Base-by-base conservation (phyloP, 192 early-diverging fungal genomes). In the Coemansia erecta region DNA sequence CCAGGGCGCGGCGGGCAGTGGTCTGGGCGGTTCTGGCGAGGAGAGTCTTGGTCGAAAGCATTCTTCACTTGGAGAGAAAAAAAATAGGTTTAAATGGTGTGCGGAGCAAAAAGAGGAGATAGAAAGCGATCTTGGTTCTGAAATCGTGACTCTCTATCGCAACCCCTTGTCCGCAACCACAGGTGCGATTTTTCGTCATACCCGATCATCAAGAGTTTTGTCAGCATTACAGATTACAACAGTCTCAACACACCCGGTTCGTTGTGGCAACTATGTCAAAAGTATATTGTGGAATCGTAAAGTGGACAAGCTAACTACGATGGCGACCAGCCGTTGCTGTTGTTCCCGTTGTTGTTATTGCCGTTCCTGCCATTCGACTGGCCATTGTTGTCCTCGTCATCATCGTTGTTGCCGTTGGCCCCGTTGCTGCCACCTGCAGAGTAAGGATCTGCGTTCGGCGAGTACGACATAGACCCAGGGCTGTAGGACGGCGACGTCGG, bases 401-500 rank as follows among this genome's bases (percentile, higher is more conserved):
- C 49, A 21, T 18, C 45, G 15, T 61, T 55, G 28, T 60, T 61
- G 45, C 61, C 57, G 35, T 61, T 61, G 24, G 28, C 39, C 10
- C 3, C 55, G 8, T 26, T 41, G 18, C 21, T 21, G 31, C 40
- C 65, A 37, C 17, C 22, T 8, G 47, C 43, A 35, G 37, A 57
- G 41, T 26, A 58, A 37, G 54, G 47, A 46, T 35, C 54, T 18
- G 63, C 60, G 18, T 46, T 63, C 17, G 75, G 71, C 21, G 71
- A 59, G 58, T 80, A 80, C 39, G 68, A 66, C 2, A 62, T 50
- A 15, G 63, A 59, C 2, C 55, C 55, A 8, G 92, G 90, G 1
- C 70, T 72, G 70, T 92, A 91, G 15, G 69, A 80, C 26, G 90
- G 90, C 21, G 81, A 82, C 4, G 89, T 90, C 15, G 90, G 90